phyloP scores from a whole-genome alignment of 2,329 filamentous ascomycete species.

The Colletotrichum cordylinicola region DNA sequence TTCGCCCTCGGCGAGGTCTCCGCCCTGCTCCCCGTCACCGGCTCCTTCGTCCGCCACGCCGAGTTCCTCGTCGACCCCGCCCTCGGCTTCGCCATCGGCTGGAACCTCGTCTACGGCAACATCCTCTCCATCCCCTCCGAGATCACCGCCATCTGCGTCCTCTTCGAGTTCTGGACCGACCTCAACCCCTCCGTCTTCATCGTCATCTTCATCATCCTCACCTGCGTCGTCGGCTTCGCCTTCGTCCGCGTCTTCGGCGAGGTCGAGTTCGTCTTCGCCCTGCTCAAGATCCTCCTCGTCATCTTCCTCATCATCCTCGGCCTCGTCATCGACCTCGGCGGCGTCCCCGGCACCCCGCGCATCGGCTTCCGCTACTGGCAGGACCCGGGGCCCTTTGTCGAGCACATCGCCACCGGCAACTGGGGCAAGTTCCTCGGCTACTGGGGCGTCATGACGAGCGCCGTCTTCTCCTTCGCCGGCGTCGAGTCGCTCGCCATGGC shows the following conservation, averaged over 20 bases:
- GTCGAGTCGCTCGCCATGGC: slow-evolving; percentile 28
- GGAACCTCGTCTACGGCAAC: slow-evolving; percentile 63
- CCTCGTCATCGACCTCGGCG: slow-evolving; percentile 44
- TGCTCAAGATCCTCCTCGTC: slow-evolving; percentile 60
- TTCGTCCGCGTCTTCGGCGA: slow-evolving; percentile 51
- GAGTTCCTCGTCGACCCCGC: slow-evolving; percentile 67
- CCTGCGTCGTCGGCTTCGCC: slow-evolving; percentile 23
- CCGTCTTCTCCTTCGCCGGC: slow-evolving; percentile 29
- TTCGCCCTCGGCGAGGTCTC: slow-evolving; percentile 66
- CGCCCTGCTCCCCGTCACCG: slow-evolving; percentile 66
- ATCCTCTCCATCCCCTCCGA: slow-evolving; percentile 44
- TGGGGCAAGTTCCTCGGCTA: slow-evolving; percentile 36
- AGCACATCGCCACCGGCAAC: slow-evolving; percentile 54
- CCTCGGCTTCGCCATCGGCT: slow-evolving; percentile 60
- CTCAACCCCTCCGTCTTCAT: slow-evolving; percentile 26
- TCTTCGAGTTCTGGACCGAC: slow-evolving; percentile 30
- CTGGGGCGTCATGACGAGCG: slow-evolving; percentile 28
- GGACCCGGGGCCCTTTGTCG: slow-evolving; percentile 58
- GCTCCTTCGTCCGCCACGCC: slow-evolving; percentile 65
- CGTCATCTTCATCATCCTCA: slow-evolving; percentile 25
- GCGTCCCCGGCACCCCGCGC: slow-evolving; percentile 26
- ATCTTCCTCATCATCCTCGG: slow-evolving; percentile 68
- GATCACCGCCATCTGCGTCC: slow-evolving; percentile 26
- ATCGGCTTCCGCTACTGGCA: slow-evolving; percentile 27
- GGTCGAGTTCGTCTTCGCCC: slow-evolving; percentile 62